phyloP scores from a whole-genome alignment of 495 filamentous ascomycete species.

The Astrothelium subdiscretum region DNA sequence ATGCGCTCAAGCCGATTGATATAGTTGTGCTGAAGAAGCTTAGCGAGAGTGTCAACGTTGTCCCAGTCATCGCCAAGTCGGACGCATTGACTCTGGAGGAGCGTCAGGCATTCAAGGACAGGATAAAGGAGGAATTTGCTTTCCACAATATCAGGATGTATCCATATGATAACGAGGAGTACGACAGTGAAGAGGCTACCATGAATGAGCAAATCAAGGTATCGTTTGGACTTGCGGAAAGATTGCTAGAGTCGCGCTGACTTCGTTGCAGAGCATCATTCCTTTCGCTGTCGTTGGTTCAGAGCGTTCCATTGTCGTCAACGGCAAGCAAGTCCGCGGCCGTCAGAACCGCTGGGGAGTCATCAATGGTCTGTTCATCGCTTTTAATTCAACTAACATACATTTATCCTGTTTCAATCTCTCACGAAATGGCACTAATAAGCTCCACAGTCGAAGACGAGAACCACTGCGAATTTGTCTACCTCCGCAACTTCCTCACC shows the following conservation, averaged over 20 bases:
- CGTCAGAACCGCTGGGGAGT: constrained; percentile 99
- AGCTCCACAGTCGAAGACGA: constrained; percentile 69
- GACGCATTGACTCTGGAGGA: constrained; percentile 96
- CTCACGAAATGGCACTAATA: neutral
- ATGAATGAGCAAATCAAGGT: constrained; percentile 95
- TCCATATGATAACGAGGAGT: constrained; percentile 98
- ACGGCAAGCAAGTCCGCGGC: constrained; percentile 94
- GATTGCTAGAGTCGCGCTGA: neutral
- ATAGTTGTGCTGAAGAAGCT: constrained; percentile 99
- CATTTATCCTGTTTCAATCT: neutral
- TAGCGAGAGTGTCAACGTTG: constrained; percentile 97
- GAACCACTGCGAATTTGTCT: constrained; percentile 98
- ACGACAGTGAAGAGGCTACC: constrained; percentile 90
- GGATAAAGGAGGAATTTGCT: constrained; percentile 97
- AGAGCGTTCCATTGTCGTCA: constrained; percentile 93
- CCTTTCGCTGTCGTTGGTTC: constrained; percentile 97
- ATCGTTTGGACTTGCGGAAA: constrained; percentile 14
- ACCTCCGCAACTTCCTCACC: constrained; percentile 93
- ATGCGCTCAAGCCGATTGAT: constrained; percentile 97
- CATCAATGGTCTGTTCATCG: constrained; percentile 50
- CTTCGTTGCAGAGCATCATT: constrained; percentile 59
- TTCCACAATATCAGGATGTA: constrained; percentile 99
- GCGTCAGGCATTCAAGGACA: constrained; percentile 85
- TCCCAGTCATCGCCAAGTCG: constrained; percentile 96
- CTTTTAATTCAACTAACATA: neutral